phyloP scores from a whole-genome alignment of 805 yeast species.

The Starmerella sp. region DNA sequence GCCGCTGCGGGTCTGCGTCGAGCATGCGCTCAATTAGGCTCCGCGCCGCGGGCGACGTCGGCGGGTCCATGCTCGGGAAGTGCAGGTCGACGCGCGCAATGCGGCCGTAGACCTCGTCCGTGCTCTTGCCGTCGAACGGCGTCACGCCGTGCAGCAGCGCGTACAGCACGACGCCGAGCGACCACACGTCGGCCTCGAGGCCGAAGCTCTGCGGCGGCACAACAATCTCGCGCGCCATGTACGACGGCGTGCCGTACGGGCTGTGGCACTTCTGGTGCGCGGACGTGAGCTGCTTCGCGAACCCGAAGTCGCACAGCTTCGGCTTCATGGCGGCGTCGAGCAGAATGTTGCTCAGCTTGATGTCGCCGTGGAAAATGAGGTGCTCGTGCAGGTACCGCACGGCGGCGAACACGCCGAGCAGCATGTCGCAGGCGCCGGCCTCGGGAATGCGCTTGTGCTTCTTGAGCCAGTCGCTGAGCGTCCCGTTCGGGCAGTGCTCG shows the following conservation, averaged over 20 bases:
- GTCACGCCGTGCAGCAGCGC: conserved; percentile 86
- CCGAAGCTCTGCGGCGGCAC: conserved; percentile 60
- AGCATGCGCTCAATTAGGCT: conserved; percentile 51
- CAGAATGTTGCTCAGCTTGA: conserved; percentile 87
- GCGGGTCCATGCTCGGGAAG: conserved; percentile 52
- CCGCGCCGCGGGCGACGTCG: conserved; percentile 57
- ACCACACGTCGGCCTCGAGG: conserved; percentile 94
- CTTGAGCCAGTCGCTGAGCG: conserved; percentile 80
- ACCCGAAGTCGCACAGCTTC: conserved; percentile 92
- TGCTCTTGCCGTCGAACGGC: conserved; percentile 90
- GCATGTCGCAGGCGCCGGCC: conserved; percentile 75
- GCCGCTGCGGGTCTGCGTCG: conserved; percentile 57
- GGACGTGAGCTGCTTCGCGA: conserved; percentile 75
- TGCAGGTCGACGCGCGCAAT: conserved; percentile 66
- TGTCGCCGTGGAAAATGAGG: conserved; percentile 86
- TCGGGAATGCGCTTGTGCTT: conserved; percentile 72
- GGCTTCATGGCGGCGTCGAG: conserved; percentile 86
- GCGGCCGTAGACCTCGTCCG: conserved; percentile 76
- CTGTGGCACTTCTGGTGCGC: conserved; percentile 68
- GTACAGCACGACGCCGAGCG: conserved; percentile 92
- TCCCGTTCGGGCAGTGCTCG: conserved; percentile 88
- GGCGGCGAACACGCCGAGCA: conserved; percentile 87
- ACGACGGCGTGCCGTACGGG: conserved; percentile 95
- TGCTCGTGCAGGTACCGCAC: conserved; percentile 80
- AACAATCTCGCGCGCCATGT: conserved; percentile 94